Evolutionary conservation across 2,329 filamentous ascomycete genomes (phyloP), one percentile per base, ranked within the genome.

Genomic region (Sporothrix phasma): DNA sequence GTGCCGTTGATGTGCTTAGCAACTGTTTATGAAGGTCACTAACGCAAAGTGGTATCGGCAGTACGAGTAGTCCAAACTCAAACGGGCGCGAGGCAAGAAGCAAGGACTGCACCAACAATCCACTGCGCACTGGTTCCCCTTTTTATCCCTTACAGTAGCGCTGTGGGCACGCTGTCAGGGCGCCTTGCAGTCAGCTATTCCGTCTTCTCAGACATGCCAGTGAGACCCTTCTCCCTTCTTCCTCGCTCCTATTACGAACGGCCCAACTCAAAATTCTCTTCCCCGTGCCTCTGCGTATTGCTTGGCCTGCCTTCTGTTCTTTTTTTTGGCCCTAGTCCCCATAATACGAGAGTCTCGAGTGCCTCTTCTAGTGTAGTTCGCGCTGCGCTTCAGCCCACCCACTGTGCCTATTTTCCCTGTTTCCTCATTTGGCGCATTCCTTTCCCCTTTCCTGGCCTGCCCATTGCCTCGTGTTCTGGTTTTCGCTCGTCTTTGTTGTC

Each of bases 401-500:
- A 41, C 51, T 61, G 8, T 47, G 41, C 58, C 45, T 61, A 61
- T 51, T 45, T 62, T 53, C 60, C 60, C 60, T 43, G 46, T 53
- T 62, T 43, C 60, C 60, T 53, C 47, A 62, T 62, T 62, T 62
- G 59, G 59, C 43, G 19, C 41, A 24, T 58, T 58, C 51, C 37
- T 56, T 54, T 59, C 56, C 56, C 56, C 56, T 59, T 54, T 59
- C 56, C 39, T 39, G 51, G 49, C 41, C 39, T 37, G 34, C 37
- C 54, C 41, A 26, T 58, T 49, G 45, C 61, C 61, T 56, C 56
- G 59, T 61, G 62, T 43, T n/a, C 65, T 64, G 56, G 63, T 64
- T 22, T 64, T 66, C 56, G 8, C 34, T 13, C 13, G n/a, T 26
- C 47, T 61, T 46, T 34, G 29, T n/a, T 41, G 22, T 26, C 24